Evolutionary conservation across 169 alveolate species (phyloP), one percentile per base, ranked within the genome.

Genomic region (Plasmodium gallinaceum): DNA sequence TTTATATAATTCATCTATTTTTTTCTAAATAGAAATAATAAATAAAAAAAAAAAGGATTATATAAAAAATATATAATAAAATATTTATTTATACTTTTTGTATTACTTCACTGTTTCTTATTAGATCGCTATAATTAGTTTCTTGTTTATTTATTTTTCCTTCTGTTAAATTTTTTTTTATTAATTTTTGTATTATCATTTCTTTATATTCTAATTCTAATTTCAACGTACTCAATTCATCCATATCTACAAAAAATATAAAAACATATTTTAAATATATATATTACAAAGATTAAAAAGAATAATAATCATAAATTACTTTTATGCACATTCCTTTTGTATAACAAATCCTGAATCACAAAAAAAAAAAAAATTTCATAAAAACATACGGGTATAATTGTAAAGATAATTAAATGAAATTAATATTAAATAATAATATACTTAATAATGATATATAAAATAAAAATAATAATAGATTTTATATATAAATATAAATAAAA

Each of bases 121-220:
- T 22, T 24, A 51, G 26, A 0, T 68, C 60, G 52, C 32, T 62
- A 43, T 32, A 42, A 22, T 22, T 42, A 24, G 22, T 22, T 22
- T 83, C 73, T 3, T 12, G 42, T 14, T 72, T 58, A 32, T 39
- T 42, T 32, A 45, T 18, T 16, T 2, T 39, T 46, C 54, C 83
- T 32, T 24, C 60, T 14, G 7, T 57, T 18, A 39, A 6, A 5
- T 32, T 68, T 45, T 83, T 83, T 71, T 58, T 45, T 32, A 83
- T 42, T 51, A 83, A 39, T 32, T 68, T 83, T 43, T 83, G 66
- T 42, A 83, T 68, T 39, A 83, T 83, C 91, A 83, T 83, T 37
- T 83, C 91, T 69, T 83, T 83, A 22, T 83, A 83, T 18, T 83
- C 83, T 62, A 83, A 45, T 43, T 83, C 91, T 62, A 83, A 32